Evolutionary conservation across 345 rosid species (phyloP), one percentile per base, ranked within the genome.

Genomic region (Lumnitzera racemosa): DNA sequence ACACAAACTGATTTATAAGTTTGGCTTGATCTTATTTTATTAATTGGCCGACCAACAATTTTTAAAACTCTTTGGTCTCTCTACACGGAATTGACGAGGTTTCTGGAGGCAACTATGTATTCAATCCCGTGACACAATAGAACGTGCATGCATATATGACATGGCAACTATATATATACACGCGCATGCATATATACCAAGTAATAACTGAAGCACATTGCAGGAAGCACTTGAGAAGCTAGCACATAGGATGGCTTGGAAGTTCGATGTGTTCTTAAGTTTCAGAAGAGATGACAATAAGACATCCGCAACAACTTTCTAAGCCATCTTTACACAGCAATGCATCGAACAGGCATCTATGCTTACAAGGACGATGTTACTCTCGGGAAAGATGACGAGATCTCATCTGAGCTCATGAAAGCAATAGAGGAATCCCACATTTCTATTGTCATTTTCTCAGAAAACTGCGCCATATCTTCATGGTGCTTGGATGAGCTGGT

Each of bases 401-500:
- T 56, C 43, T 7, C 8, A 6, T 1, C 12, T 0, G 43, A 15
- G 48, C 47, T 56, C 1, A 56, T 11, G 47, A 31, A n/a, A 29
- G 59, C 59, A 31, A 56, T 56, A 15, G 17, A 56, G 4, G 47
- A 56, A 24, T 29, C 59, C 12, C 16, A 47, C 6, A 15, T 36
- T 0, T 24, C 59, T 3, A n/a, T 56, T 9, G 12, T 56, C 47
- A 7, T 56, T 7, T 56, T 56, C 16, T 56, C 59, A 10, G 15
- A 56, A n/a, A 10, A 56, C 59, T 56, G 12, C 47, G 46, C 59
- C 17, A 12, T 47, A 15, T 56, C 59, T 14, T 15, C 17, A 0
- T 56, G 59, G 59, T 56, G 59, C 46, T 36, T 56, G 16, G 59
- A 56, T 13, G 59, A 56, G 47, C 46, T 56, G 2, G n/a, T 13